phyloP scores from a whole-genome alignment of 179 eudicot genomes.

The Spergularia azorica region DNA sequence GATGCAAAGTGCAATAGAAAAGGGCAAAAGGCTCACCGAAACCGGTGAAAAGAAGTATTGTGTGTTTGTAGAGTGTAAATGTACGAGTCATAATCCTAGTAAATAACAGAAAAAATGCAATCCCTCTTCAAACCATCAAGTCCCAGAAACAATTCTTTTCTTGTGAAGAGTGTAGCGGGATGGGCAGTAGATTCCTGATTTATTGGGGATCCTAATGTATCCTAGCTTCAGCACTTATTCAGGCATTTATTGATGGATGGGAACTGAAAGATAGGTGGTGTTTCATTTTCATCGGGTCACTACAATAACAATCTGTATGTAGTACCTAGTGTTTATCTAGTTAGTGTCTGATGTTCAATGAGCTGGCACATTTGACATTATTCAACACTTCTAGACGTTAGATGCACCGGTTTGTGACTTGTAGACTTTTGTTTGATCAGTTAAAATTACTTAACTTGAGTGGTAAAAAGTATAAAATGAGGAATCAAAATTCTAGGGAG shows the following conservation, averaged over 20 bases:
- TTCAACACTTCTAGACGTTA: neutral
- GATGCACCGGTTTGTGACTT: neutral
- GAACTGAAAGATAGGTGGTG: constrained; percentile 18
- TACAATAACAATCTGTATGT: constrained; percentile 5
- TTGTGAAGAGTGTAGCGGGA: constrained; percentile 3
- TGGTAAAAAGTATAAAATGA: too few relatives aligned
- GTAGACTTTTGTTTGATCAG: too few relatives aligned
- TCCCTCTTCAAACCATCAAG: too few relatives aligned
- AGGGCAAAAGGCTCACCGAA: too few relatives aligned
- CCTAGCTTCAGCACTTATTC: neutral
- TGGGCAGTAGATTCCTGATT: constrained; percentile 21
- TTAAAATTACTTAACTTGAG: too few relatives aligned
- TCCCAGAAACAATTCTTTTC: neutral
- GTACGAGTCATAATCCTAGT: too few relatives aligned
- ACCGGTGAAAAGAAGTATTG: too few relatives aligned
- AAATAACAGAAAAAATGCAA: too few relatives aligned
- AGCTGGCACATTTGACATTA: constrained; percentile 23
- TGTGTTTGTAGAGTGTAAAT: too few relatives aligned
- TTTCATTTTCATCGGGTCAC: constrained; percentile 33
- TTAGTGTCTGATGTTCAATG: constrained; percentile 7
- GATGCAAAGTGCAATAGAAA: too few relatives aligned
- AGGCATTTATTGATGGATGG: constrained; percentile 18
- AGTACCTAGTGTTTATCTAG: neutral
- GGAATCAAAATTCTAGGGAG: too few relatives aligned
- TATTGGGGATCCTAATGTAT: constrained; percentile 15